A percentile compares a stretch with the other conserved stretches of the same genome.
phyloP scores from a whole-genome alignment of 305 asterid genomes.

The Petunia hybrid region DNA sequence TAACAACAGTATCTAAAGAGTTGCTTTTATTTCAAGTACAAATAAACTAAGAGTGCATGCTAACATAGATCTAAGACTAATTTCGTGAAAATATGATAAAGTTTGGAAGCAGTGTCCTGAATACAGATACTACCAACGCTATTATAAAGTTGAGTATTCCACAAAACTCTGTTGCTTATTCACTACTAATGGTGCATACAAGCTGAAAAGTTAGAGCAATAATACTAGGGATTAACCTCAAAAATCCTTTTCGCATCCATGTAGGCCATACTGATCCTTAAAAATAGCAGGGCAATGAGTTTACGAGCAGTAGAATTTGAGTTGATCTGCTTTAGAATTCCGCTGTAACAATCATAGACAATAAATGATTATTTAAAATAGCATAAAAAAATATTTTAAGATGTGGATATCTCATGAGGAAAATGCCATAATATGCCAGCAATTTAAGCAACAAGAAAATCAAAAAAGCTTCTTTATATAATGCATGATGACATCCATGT shows the following conservation, averaged over 20 bases:
- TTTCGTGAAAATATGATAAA: too few relatives aligned
- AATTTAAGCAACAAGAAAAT: neutral
- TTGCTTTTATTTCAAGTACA: neutral
- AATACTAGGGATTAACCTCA: constrained; percentile 57
- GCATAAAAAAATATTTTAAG: constrained; percentile 1
- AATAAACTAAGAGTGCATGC: neutral
- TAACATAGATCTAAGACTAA: neutral
- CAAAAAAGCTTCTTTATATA: neutral
- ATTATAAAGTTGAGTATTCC: too few relatives aligned
- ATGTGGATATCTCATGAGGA: neutral
- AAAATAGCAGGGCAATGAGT: constrained; percentile 69
- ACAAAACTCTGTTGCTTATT: constrained; percentile 4
- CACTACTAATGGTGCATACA: neutral
- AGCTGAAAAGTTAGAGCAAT: neutral
- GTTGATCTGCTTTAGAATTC: constrained; percentile 85
- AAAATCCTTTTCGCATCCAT: constrained; percentile 89
- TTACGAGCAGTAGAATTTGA: constrained; percentile 71
- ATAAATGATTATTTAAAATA: constrained; percentile 21
- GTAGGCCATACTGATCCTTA: constrained; percentile 82
- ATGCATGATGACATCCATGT: neutral
- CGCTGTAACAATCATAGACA: constrained; percentile 54
- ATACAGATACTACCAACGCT: too few relatives aligned
- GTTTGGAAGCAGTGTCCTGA: too few relatives aligned
- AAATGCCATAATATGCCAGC: neutral
- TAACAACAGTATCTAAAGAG: neutral